phyloP scores from a whole-genome alignment of 2,329 filamentous ascomycete species.

The Cladosporium cucumerinum region DNA sequence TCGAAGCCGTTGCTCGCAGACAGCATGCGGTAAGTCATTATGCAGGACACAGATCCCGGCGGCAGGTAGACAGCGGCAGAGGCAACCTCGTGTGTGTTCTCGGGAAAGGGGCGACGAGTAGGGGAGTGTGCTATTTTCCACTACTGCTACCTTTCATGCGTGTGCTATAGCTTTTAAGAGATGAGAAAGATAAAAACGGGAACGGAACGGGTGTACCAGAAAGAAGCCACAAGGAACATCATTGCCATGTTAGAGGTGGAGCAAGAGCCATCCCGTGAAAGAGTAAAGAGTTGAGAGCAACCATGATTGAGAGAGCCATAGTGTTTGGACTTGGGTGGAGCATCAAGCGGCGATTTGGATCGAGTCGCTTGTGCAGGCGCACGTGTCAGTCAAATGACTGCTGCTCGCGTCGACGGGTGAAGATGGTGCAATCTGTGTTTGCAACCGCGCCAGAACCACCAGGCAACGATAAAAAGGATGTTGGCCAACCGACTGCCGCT shows the following conservation, averaged over 20 bases:
- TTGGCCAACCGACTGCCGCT: background rate
- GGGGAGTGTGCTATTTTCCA: background rate
- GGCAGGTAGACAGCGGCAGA: background rate
- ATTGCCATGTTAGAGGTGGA: slow-evolving; percentile 11
- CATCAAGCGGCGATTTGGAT: background rate
- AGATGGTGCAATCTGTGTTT: background rate
- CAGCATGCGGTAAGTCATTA: background rate
- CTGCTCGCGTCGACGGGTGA: background rate
- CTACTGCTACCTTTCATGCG: background rate
- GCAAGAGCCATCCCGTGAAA: slow-evolving; percentile 17
- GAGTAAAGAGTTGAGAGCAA: slow-evolving; percentile 18
- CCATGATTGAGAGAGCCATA: slow-evolving; percentile 4
- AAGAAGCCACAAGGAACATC: slow-evolving; percentile 29
- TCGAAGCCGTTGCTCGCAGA: background rate
- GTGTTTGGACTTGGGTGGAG: background rate
- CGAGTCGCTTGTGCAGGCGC: background rate
- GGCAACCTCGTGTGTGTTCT: background rate
- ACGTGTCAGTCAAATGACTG: background rate
- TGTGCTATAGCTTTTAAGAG: slow-evolving; percentile 15
- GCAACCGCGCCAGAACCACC: background rate
- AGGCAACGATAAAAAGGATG: background rate
- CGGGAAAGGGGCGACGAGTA: background rate
- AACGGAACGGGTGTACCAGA: slow-evolving; percentile 18
- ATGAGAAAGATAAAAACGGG: slow-evolving; percentile 20
- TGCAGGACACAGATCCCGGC: background rate